Conservation (phyloP, 1,139 yeast genomes). For the Arxiozyma slooffiae region DNA sequence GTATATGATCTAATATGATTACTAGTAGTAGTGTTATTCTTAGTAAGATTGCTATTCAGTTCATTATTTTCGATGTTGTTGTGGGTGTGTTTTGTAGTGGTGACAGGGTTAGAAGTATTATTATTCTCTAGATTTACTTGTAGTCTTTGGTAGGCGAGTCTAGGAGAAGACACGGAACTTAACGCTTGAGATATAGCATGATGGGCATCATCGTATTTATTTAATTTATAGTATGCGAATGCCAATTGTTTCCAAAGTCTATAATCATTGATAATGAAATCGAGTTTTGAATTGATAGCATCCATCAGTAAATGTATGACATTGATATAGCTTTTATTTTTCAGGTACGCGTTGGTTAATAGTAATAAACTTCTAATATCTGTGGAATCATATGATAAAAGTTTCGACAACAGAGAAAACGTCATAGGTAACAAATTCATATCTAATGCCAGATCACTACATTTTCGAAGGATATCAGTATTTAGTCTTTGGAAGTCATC, state of each 20-base stretch:
- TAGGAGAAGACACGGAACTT: not conserved
- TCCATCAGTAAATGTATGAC: conserved; percentile 14
- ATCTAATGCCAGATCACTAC: conserved; percentile 18
- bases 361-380: conserved; percentile 13
- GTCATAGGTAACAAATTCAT: conserved; percentile 16
- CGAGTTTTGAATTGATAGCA: conserved; percentile 9
- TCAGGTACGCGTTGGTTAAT: conserved; percentile 13
- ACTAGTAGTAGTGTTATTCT: conserved; percentile 1
- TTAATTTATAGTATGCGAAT: conserved; percentile 9
- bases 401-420: conserved; percentile 11
- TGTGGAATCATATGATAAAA: conserved; percentile 12
- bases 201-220: conserved; percentile 14
- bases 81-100: not conserved
- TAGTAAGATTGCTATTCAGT: not conserved
- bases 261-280: conserved; percentile 4
- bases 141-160: conserved; percentile 1
- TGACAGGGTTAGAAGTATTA: not conserved
- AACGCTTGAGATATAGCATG: conserved; percentile 10
- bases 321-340: conserved; percentile 12
- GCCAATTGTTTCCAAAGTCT: conserved; percentile 14
- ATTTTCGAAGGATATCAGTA: conserved; percentile 12
- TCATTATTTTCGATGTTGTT: not conserved
- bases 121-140: not conserved
- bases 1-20: not conserved
- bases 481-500: conserved; percentile 3